phyloP scores from a whole-genome alignment of 768 basidiomycete species.

The Boletus tomentosulus region DNA sequence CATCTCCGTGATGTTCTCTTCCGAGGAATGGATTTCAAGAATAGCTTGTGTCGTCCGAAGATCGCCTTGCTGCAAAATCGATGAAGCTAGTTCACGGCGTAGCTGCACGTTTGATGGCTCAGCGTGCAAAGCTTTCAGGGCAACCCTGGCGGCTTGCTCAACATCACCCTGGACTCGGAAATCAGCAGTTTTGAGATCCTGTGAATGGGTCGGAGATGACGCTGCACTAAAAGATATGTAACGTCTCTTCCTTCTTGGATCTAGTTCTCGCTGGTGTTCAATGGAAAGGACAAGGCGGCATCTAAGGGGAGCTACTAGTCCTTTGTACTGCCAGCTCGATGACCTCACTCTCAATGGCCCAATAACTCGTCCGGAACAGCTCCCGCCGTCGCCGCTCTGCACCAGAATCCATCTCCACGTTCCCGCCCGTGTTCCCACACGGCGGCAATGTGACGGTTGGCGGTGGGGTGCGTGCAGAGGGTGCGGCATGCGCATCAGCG shows the following conservation, averaged over 20 bases:
- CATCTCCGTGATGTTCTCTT: slow-evolving; percentile 34
- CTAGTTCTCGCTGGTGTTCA: slow-evolving; percentile 60
- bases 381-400: no score
- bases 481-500: no score
- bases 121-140: slow-evolving; percentile 52
- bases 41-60: slow-evolving; percentile 43
- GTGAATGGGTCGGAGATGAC: slow-evolving; percentile 46
- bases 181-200: not conserved
- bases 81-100: slow-evolving; percentile 50
- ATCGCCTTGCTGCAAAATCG: slow-evolving; percentile 49
- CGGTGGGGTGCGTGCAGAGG: no score
- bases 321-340: no score
- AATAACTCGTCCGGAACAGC: no score
- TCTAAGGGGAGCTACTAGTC: slow-evolving; percentile 45
- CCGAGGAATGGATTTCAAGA: slow-evolving; percentile 31
- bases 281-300: slow-evolving; percentile 77
- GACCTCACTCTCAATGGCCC: no score
- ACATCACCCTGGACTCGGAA: slow-evolving; percentile 40
- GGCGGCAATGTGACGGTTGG: no score
- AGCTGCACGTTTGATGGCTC: slow-evolving; percentile 51
- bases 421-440: no score
- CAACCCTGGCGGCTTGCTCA: slow-evolving; percentile 41
- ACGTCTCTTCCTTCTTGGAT: slow-evolving; percentile 61
- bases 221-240: slow-evolving; percentile 65
- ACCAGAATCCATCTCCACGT: no score